A percentile compares a stretch with the other conserved stretches of the same genome.
phyloP scores from a whole-genome alignment of 2,329 filamentous ascomycete species.

The Fusarium ramigenum region DNA sequence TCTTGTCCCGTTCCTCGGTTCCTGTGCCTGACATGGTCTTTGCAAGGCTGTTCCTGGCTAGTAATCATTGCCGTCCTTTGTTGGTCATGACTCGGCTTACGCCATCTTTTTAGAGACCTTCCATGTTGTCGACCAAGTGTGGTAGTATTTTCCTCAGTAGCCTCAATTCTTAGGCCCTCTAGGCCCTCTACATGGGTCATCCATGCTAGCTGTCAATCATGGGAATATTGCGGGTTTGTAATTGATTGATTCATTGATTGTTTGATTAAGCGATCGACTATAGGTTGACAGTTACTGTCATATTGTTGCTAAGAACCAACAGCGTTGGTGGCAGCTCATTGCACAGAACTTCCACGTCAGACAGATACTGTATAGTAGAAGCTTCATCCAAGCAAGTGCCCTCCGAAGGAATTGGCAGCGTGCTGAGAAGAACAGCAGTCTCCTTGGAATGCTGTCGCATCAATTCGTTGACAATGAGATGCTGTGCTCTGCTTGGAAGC shows the following conservation, averaged over 20 bases:
- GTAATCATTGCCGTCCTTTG: conserved; percentile 27
- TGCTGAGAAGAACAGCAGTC: conserved; percentile 84
- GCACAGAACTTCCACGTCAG: conserved; percentile 81
- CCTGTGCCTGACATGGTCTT: conserved; percentile 21
- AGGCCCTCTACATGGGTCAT: neutral
- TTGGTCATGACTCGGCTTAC: conserved; percentile 31
- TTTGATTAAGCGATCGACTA: conserved; percentile 46
- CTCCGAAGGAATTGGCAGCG: conserved; percentile 81
- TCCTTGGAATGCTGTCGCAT: conserved; percentile 74
- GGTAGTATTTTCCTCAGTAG: neutral
- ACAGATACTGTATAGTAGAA: conserved; percentile 78
- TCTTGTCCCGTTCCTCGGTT: conserved; percentile 1
- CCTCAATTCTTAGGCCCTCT: neutral
- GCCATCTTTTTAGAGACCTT: conserved; percentile 17
- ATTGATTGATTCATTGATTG: conserved; percentile 1
- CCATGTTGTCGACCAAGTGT: neutral
- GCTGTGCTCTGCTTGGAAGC: conserved; percentile 83
- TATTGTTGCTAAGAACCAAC: conserved; percentile 86
- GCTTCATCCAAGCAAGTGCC: conserved; percentile 77
- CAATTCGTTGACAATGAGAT: conserved; percentile 86
- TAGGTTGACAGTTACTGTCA: conserved; percentile 85
- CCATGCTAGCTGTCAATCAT: conserved; percentile 28
- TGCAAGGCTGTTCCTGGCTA: conserved; percentile 32
- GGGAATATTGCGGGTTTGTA: conserved; percentile 31
- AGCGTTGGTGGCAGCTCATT: conserved; percentile 78